phyloP scores from a whole-genome alignment of 2,329 filamentous ascomycete species.

The Elsinoe australis region DNA sequence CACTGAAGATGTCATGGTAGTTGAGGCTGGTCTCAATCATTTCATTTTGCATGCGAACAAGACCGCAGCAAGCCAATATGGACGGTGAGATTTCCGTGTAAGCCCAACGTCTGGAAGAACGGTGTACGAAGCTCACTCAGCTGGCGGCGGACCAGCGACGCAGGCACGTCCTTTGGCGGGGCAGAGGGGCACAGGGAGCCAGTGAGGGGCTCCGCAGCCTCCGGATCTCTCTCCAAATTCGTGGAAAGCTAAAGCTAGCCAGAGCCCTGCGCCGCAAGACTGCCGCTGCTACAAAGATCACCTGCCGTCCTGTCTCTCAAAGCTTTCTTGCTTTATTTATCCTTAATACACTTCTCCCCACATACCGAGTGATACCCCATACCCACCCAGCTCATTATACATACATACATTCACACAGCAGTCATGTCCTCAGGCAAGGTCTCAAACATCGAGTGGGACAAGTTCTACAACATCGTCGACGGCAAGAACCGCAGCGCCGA shows the following conservation, averaged over 20 bases:
- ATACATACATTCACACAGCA: conserved; percentile 4
- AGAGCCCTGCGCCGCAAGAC: conserved; percentile 2
- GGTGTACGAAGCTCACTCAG: neutral
- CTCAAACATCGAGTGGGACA: conserved; percentile 31
- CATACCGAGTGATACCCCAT: neutral
- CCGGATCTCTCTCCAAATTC: conserved; percentile 10
- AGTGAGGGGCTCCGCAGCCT: conserved; percentile 14
- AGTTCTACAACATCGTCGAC: conserved; percentile 35
- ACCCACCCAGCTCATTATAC: neutral
- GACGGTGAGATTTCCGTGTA: conserved; percentile 4
- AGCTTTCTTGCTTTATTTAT: neutral
- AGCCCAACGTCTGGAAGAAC: conserved; percentile 6
- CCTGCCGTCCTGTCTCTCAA: conserved; percentile 6
- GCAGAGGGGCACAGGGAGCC: conserved; percentile 1
- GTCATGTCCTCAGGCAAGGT: conserved; percentile 42
- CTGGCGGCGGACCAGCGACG: no score
- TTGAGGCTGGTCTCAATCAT: no score
- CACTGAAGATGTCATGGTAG: no score
- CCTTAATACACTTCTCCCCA: neutral
- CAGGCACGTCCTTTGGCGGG: conserved; percentile 6
- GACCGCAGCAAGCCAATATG: conserved; percentile 1
- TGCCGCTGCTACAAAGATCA: conserved; percentile 14
- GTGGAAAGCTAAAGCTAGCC: conserved; percentile 9
- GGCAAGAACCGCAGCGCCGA: conserved; percentile 30
- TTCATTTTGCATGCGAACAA: no score